Percentiles rank a stretch among this genome's conserved stretches.
These are phyloP conservation scores for Lactarius tabidus DNA, from an alignment of 768 basidiomycete species.

Conservation along the genomic window DNA sequence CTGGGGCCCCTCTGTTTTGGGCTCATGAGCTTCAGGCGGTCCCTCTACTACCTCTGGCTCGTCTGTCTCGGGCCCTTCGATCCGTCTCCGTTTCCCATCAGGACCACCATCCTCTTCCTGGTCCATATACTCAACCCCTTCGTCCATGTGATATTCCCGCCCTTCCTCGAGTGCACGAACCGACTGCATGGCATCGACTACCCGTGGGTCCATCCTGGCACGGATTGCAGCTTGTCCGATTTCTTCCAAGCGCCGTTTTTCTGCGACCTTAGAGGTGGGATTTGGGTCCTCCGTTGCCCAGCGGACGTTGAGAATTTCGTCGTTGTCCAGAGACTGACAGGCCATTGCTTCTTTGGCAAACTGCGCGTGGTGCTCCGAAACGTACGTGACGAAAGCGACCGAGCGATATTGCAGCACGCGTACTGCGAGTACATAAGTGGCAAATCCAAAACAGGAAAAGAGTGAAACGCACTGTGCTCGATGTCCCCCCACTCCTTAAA, in stretches of 20 bases:
- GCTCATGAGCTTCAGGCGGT: conserved; percentile 11
- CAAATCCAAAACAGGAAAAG: conserved; percentile 11
- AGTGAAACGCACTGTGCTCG: conserved; percentile 69
- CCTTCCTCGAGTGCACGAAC: conserved; percentile 90
- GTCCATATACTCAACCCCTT: conserved; percentile 30
- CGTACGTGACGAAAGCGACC: conserved; percentile 96
- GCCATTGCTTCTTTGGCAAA: conserved; percentile 99
- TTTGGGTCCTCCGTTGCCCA: conserved; percentile 99
- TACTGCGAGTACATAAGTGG: conserved; percentile 45
- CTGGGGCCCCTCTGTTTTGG: conserved; percentile 30
- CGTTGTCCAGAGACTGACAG: conserved; percentile 94
- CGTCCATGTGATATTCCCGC: conserved; percentile 28
- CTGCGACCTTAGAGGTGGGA: conserved; percentile 80
- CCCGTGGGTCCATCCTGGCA: conserved; percentile 77
- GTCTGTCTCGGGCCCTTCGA: conserved; percentile 30
- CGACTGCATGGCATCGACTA: conserved; percentile 84
- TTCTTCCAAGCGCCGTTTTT: conserved; percentile 78
- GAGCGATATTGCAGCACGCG: conserved; percentile 91
- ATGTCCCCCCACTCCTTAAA: conserved; percentile 96
- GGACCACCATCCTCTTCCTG: conserved; percentile 36
- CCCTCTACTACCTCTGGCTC: conserved; percentile 8
- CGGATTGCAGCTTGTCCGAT: conserved; percentile 85
- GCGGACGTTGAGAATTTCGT: conserved; percentile 96
- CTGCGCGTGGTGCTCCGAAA: conserved; percentile 77
- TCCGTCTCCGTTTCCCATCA: conserved; percentile 36